Percentiles rank a stretch among this genome's conserved stretches.
Conservation (phyloP, 768 basidiomycete genomes). For the Boletus speciosus region DNA sequence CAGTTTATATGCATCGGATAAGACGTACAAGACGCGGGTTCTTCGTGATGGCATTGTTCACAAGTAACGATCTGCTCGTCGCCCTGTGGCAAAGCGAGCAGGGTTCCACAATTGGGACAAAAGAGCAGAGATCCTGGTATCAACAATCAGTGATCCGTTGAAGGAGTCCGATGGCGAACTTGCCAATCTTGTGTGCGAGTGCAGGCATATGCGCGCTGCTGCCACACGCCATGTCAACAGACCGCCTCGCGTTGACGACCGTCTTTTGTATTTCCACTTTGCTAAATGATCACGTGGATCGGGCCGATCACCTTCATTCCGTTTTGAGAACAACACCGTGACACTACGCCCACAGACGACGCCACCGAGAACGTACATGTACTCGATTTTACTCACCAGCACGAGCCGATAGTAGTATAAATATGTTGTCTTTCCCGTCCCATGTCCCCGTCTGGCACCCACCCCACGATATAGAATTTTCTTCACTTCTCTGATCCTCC, state of each 20-base stretch:
- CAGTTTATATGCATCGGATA: not conserved
- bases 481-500: not conserved
- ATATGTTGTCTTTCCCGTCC: not conserved
- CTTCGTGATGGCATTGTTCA: conserved; percentile 83
- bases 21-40: conserved; percentile 83
- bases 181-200: conserved; percentile 49
- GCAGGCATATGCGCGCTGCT: conserved; percentile 10
- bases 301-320: conserved; percentile 15
- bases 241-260: conserved; percentile 5
- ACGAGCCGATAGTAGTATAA: conserved; percentile 12
- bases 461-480: not conserved
- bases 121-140: conserved; percentile 82
- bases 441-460: conserved; percentile 16
- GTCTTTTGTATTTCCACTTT: conserved; percentile 7
- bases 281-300: conserved; percentile 17
- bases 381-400: not conserved
- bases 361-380: conserved; percentile 5
- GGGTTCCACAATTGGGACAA: conserved; percentile 89
- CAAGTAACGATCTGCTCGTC: conserved; percentile 74
- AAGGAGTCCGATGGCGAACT: conserved; percentile 10
- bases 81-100: conserved; percentile 77
- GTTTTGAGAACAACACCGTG: conserved; percentile 20
- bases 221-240: not conserved
- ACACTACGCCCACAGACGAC: conserved; percentile 8
- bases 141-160: conserved; percentile 1